Evolutionary conservation across 495 filamentous ascomycete species (phyloP), one percentile per base, ranked within the genome.

Genomic region (Terfezia claveryi): DNA sequence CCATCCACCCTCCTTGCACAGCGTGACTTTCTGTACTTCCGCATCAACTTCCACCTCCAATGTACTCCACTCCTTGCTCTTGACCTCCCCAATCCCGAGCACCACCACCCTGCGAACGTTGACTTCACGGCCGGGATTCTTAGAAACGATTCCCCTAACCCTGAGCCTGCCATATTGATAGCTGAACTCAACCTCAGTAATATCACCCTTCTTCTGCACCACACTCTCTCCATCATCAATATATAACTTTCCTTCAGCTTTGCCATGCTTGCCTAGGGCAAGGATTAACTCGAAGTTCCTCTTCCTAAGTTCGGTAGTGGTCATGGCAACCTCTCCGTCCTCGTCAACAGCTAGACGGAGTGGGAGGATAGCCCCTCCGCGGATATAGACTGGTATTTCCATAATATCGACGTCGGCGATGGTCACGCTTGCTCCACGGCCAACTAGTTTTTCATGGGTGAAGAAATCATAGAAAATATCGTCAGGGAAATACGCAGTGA

Each of bases 381-480:
- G 73, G 60, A 85, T 75, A 66, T 80, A 80, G 8, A 89, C 70
- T 32, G 85, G 83, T 63, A 91, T 85, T 52, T 77, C 72, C 12
- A 80, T 78, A 59, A 78, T 72, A 50, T 61, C 68, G 59, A 84
- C 68, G 58, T 78, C 63, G 23, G 59, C 60, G 44, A 85, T 66
- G 1, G 71, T 77, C 44, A 80, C 61, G 37, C 60, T 69, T 7
- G 62, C 62, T 9, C 80, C 81, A 2, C 64, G 61, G n/a, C 82
- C 81, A 6, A 68, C 70, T 36, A 89, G 62, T 2, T 67, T 62
- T 52, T 71, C 66, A 53, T 75, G 72, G 1, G 81, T 85, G 67
- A 76, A 77, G 73, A 74, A 86, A 68, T 88, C 82, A 69, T 89
- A 91, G 70, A 84, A 87, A 56, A 78, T 62, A 61, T 82, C 83